Percentiles rank a stretch among this genome's conserved stretches.
Conservation (phyloP, 192 early-diverging fungal species). For the Coemansia sp. region DNA sequence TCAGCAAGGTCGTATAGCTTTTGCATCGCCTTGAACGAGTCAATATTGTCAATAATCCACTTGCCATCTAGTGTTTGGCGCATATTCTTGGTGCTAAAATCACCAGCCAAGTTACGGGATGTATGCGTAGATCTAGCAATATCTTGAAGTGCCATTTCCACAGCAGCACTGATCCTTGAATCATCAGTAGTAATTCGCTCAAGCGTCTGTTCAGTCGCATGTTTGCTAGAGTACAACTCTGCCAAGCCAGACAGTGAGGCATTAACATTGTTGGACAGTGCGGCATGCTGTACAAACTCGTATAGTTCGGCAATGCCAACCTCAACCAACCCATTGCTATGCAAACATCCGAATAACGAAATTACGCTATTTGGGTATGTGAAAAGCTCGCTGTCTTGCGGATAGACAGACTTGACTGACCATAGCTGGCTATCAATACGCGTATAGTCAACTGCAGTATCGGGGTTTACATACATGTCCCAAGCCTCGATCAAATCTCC, state of each 20-base stretch:
- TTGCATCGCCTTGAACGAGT: slow-evolving; percentile 16
- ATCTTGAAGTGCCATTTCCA: slow-evolving; percentile 13
- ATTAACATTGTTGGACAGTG: background rate
- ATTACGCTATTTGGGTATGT: slow-evolving; percentile 11
- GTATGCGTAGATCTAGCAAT: background rate
- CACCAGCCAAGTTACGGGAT: background rate
- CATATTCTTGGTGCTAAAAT: background rate
- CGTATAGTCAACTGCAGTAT: slow-evolving; percentile 28
- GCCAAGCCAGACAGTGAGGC: background rate
- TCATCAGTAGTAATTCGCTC: background rate
- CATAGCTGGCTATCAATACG: slow-evolving; percentile 29
- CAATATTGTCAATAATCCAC: slow-evolving; percentile 13
- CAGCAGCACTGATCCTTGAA: slow-evolving; percentile 1
- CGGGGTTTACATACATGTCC: slow-evolving; percentile 36
- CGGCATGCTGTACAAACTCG: background rate
- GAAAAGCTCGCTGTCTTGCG: slow-evolving; percentile 8
- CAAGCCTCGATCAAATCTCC: slow-evolving; percentile 30
- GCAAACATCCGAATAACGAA: slow-evolving; percentile 15
- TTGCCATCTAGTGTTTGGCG: slow-evolving; percentile 13
- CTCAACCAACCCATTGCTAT: background rate
- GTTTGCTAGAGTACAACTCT: background rate
- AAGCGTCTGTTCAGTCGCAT: background rate
- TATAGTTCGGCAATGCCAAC: slow-evolving; percentile 5
- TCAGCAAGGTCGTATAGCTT: background rate
- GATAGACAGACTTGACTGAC: slow-evolving; percentile 12